Evolutionary conservation across 495 filamentous ascomycete species (phyloP), one percentile per base, ranked within the genome.

Genomic region (Astrocystis sublimbata): DNA sequence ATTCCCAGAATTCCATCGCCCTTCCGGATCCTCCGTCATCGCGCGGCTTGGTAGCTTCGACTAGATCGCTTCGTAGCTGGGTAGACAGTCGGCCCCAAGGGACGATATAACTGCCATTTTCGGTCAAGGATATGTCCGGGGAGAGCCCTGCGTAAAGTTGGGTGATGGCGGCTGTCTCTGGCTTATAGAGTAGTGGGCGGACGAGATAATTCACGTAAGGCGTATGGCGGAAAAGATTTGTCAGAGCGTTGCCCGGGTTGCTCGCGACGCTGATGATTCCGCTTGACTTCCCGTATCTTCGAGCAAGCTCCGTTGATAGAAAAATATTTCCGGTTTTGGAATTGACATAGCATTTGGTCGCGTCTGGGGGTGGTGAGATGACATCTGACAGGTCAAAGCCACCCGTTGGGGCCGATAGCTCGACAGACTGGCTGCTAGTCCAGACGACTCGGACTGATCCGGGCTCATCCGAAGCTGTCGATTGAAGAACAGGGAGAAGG

Each of bases 81-180:
- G 15, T 31, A 17, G 15, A 53, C 38, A 73, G 58, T 46, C 75
- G 65, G 10, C 78, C 79, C 77, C 75, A 79, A 1, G 77, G 79
- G 9, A 77, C 65, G n/a, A 77, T 64, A 66, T 75, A 80, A 10
- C 68, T 69, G 2, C 78, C 77, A 15, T 70, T 75, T 23, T 15
- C 68, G 36, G 71, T 63, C 26, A 60, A 38, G 24, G 58, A 68
- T 13, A 81, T 65, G 6, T 81, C 75, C 12, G 65, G 33, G 1
- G 73, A 73, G 7, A 81, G 42, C 1, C 77, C 78, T 3, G 79
- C 76, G 59, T 73, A 83, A 7, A 81, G 65, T 58, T 73, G 63
- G 0, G 78, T 82, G 53, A 80, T 74, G 1, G 76, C 79, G 1
- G 75, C 74, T 36, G 68, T 19, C n/a, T 62, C 64, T 13, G 72